These are phyloP conservation scores for Polygonum aviculare DNA, from an alignment of 148 eudicot genomes.

Conservation along the genomic window DNA sequence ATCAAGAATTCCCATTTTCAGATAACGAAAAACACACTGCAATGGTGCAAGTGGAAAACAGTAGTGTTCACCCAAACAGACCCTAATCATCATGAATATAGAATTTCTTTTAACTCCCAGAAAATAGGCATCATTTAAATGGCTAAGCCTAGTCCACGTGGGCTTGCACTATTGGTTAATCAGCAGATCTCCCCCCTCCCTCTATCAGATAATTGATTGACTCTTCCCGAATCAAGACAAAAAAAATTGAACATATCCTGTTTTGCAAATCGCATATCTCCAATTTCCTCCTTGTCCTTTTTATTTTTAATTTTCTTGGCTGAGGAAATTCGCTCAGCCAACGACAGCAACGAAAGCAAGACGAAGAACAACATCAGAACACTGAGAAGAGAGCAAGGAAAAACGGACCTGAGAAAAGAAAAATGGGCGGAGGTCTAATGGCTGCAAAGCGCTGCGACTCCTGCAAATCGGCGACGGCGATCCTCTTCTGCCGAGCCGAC, in stretches of 20 bases:
- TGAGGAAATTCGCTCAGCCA: background rate
- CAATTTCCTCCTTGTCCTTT: background rate
- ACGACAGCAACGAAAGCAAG: background rate
- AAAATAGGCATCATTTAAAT: background rate
- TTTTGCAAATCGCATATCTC: conserved; percentile 3
- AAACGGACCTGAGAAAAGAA: background rate
- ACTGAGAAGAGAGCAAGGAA: background rate
- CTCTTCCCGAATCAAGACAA: background rate
- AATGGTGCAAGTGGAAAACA: background rate
- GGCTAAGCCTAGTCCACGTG: conserved; percentile 9
- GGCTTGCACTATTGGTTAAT: background rate
- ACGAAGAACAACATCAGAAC: background rate
- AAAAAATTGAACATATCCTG: conserved; percentile 6
- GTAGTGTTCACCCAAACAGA: background rate
- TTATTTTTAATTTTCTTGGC: background rate
- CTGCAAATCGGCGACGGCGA: conserved; percentile 44
- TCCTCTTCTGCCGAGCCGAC: conserved; percentile 66
- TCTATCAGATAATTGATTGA: conserved; percentile 11
- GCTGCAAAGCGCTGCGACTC: conserved; percentile 43
- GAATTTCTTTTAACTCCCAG: background rate
- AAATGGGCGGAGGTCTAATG: background rate
- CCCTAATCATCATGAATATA: background rate
- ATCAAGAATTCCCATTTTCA: background rate
- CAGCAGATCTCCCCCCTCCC: conserved; percentile 11
- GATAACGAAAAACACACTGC: background rate